phyloP scores from a whole-genome alignment of 2,329 filamentous ascomycete genomes.

The Dothidotthia symphoricarpi region DNA sequence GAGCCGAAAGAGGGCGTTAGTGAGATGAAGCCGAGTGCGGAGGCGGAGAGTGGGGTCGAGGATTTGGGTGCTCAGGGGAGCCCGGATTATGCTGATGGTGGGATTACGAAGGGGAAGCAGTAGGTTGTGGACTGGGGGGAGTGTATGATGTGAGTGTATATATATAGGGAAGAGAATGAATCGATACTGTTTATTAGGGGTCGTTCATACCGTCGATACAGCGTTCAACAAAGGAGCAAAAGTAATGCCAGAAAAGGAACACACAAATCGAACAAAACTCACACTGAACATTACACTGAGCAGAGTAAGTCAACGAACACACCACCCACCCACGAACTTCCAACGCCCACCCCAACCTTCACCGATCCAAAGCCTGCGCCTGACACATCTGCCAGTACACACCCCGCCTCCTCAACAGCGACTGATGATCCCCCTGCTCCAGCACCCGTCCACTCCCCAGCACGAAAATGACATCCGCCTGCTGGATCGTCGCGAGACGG shows the following conservation, averaged over 20 bases:
- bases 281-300: no score
- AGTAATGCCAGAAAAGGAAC: no score
- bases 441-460: slow-evolving; percentile 35
- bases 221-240: no score
- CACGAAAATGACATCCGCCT: slow-evolving; percentile 41
- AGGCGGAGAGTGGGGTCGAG: slow-evolving; percentile 17
- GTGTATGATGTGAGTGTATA: background rate
- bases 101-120: slow-evolving; percentile 9
- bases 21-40: slow-evolving; percentile 15
- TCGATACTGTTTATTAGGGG: no score
- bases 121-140: background rate
- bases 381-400: slow-evolving; percentile 43
- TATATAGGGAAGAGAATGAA: no score
- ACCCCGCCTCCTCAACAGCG: slow-evolving; percentile 28
- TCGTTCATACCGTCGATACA: no score
- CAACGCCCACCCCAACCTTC: background rate
- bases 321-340: no score
- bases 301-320: no score
- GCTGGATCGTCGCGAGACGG: slow-evolving; percentile 40
- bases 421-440: slow-evolving; percentile 35
- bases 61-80: slow-evolving; percentile 11
- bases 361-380: slow-evolving; percentile 41
- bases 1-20: slow-evolving; percentile 15
- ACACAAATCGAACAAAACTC: no score
- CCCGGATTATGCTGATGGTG: slow-evolving; percentile 9